Evolutionary conservation across 495 filamentous ascomycete species (phyloP).

Genomic region (Parmelia sp.): DNA sequence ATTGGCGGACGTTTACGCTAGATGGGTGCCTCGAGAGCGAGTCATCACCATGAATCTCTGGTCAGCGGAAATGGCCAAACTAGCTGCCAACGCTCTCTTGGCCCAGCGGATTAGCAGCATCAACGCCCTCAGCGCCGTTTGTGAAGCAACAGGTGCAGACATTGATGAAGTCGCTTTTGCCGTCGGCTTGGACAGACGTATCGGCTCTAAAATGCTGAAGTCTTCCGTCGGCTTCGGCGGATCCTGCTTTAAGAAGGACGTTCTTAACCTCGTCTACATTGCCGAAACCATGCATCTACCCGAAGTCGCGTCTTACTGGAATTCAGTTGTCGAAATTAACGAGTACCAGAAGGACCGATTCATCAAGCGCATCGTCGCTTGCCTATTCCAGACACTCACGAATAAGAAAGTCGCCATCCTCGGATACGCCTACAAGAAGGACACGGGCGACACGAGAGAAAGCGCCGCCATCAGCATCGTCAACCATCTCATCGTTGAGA

Average conservation of each 20-base stretch:
- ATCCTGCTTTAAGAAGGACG: constrained; percentile 68
- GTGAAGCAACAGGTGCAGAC: constrained; percentile 70
- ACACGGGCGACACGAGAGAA: constrained; percentile 73
- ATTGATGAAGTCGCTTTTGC: constrained; percentile 64
- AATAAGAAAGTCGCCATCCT: constrained; percentile 69
- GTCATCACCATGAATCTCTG: constrained; percentile 71
- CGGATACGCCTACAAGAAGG: constrained; percentile 78
- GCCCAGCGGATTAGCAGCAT: constrained; percentile 80
- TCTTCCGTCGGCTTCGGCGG: constrained; percentile 75
- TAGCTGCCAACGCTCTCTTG: constrained; percentile 75
- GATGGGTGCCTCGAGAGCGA: constrained; percentile 60
- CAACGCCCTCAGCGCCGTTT: constrained; percentile 74
- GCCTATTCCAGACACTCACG: constrained; percentile 61
- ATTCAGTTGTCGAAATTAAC: constrained; percentile 66
- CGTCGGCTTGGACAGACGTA: constrained; percentile 64
- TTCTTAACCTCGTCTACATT: constrained; percentile 68
- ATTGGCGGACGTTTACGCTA: constrained; percentile 58
- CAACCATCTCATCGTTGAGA: constrained; percentile 56
- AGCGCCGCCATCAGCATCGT: constrained; percentile 64
- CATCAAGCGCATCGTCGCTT: constrained; percentile 53
- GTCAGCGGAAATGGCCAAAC: constrained; percentile 74
- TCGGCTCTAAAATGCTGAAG: constrained; percentile 70
- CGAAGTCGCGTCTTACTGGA: constrained; percentile 75
- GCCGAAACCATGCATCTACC: constrained; percentile 61
- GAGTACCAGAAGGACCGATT: constrained; percentile 69